Evolutionary conservation across 2,329 filamentous ascomycete genomes (phyloP), one percentile per base, ranked within the genome.

Genomic region (Sarocladium brachiariae): DNA sequence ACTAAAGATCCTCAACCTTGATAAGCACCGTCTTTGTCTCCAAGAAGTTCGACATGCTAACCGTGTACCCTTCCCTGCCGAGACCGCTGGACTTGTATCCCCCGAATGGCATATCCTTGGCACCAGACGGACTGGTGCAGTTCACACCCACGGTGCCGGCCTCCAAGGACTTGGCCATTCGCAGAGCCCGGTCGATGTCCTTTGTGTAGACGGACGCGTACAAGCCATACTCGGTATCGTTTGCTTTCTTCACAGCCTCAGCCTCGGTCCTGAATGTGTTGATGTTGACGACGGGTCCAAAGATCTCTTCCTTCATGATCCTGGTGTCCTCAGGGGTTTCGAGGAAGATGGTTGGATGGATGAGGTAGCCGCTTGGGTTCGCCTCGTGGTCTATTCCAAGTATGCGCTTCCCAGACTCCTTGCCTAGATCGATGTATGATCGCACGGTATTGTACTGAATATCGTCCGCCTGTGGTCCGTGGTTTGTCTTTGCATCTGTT

Each of bases 401-500:
- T 21, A 47, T 33, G 11, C 43, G 43, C 27, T 33, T 47, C 9
- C 60, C 62, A 9, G 60, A 56, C n/a, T 58, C 35, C 47, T 61
- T 65, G 19, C 61, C 64, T 1, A 59, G 14, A 8, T 69, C 61
- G 31, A 72, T 59, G 54, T 49, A 49, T 5, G 16, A n/a, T 1
- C 46, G 21, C n/a, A 48, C 39, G 24, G 69, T 61, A 52, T 72
- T 65, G 54, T 67, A 67, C 52, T 73, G 70, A 31, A 61, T 60
- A 55, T 65, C 62, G 52, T 71, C 69, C 13, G 66, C 68, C 52
- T 70, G 64, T 11, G 70, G 70, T 1, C 80, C 79, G 58, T 82
- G 78, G 67, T 76, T 78, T 1, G 76, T 80, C 11, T 69, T 65
- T 52, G 77, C 70, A 13, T 70, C 67, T 16, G 80, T 81, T 0